Conservation (phyloP, 495 filamentous ascomycete species). For the Aspergillus biplanus region DNA sequence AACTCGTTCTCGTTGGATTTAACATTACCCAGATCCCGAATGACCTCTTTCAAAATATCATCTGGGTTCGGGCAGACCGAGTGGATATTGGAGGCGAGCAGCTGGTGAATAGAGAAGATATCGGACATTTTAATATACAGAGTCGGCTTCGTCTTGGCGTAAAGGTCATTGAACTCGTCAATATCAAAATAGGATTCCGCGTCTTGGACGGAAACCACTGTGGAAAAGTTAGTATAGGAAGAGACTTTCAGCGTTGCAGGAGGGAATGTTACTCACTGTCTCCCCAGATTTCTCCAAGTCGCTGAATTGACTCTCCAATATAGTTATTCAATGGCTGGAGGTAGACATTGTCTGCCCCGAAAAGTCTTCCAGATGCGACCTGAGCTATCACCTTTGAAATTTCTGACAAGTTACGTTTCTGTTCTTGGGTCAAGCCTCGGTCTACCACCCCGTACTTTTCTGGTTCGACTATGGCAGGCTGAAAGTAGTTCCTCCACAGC, state of each 20-base stretch:
- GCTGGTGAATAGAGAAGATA: conserved; percentile 92
- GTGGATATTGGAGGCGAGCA: conserved; percentile 78
- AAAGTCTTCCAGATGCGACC: conserved; percentile 80
- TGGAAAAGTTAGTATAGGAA: conserved; percentile 31
- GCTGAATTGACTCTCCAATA: conserved; percentile 80
- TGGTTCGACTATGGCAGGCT: conserved; percentile 82
- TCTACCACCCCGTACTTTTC: conserved; percentile 91
- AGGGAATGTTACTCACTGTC: conserved; percentile 49
- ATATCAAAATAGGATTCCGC: conserved; percentile 94
- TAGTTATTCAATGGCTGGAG: conserved; percentile 93
- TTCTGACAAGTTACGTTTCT: conserved; percentile 90
- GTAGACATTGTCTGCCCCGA: conserved; percentile 93
- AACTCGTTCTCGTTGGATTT: conserved; percentile 95
- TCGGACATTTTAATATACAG: conserved; percentile 98
- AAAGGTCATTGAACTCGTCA: conserved; percentile 97
- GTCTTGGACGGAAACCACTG: conserved; percentile 80
- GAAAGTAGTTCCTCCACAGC: conserved; percentile 92
- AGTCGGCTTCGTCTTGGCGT: conserved; percentile 92
- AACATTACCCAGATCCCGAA: conserved; percentile 90
- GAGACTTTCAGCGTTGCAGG: not conserved
- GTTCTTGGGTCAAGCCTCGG: conserved; percentile 81
- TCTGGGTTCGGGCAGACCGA: conserved; percentile 77
- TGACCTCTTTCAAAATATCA: conserved; percentile 87
- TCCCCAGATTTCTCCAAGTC: conserved; percentile 75
- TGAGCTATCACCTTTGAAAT: conserved; percentile 90